Percentiles rank a stretch among this genome's conserved stretches.
Evolutionary conservation across 306 rosid genomes (phyloP).

Genomic region (Prunus dulcis): DNA sequence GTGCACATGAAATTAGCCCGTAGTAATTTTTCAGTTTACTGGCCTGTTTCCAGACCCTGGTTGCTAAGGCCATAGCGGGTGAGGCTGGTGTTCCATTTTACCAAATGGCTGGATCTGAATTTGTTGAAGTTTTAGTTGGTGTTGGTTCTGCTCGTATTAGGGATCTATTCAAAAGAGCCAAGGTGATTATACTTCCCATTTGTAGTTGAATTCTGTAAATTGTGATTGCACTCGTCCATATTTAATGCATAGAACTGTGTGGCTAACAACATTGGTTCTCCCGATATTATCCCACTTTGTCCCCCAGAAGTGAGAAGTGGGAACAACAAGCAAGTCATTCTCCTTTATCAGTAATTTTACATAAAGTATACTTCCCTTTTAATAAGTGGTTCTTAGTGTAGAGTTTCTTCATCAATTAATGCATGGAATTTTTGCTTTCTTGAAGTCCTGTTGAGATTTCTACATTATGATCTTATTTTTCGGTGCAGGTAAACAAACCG

Average conservation of each 20-base stretch:
- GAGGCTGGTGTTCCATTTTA: conserved; percentile 99
- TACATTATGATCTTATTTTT: conserved; percentile 7
- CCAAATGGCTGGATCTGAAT: conserved; percentile 99
- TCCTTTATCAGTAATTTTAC: not conserved
- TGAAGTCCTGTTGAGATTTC: conserved; percentile 9
- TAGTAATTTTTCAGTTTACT: conserved; percentile 13
- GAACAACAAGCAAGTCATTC: not conserved
- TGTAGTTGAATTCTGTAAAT: not conserved
- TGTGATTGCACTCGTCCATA: not conserved
- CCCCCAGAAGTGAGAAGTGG: not conserved
- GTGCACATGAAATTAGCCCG: conserved; percentile 13
- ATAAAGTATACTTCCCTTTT: not conserved
- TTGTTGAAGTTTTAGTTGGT: conserved; percentile 97
- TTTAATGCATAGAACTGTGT: not conserved
- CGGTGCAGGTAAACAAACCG: conserved; percentile 92
- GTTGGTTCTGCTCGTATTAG: conserved; percentile 99
- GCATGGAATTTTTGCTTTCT: not conserved
- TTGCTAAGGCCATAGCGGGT: conserved; percentile 99
- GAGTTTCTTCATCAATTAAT: not conserved
- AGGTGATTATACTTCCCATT: conserved; percentile 50
- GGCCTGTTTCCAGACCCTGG: conserved; percentile 72
- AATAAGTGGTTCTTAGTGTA: not conserved
- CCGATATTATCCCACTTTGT: not conserved
- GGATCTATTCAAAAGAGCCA: conserved; percentile 95
- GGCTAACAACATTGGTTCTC: not conserved